These are phyloP conservation scores for Artemisia annua DNA, from an alignment of 129 eudicot genomes.

Conservation along the genomic window DNA sequence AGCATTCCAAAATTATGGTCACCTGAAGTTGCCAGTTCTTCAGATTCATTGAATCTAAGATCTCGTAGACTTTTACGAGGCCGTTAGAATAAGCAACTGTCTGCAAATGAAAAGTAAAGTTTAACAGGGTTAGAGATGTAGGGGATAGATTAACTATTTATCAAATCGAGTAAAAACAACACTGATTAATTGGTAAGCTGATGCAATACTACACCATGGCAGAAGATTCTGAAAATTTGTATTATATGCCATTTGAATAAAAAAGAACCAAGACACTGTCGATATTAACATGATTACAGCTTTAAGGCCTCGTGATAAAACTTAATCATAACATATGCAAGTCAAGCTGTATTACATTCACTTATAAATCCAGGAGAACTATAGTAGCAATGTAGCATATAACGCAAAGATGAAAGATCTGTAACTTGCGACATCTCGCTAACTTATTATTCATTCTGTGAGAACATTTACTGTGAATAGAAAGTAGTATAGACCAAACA, in stretches of 20 bases:
- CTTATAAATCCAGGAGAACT: no score
- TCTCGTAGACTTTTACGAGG: constrained; percentile 77
- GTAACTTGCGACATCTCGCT: constrained; percentile 12
- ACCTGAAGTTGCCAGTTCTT: constrained; percentile 98
- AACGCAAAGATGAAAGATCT: no score
- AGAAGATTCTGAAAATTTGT: constrained; percentile 15
- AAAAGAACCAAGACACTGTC: neutral
- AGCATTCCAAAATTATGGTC: constrained; percentile 19
- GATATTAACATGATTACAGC: neutral
- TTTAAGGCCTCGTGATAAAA: neutral
- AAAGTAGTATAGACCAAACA: no score
- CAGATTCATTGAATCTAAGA: constrained; percentile 67
- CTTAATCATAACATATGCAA: neutral
- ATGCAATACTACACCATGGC: neutral
- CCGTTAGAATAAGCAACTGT: constrained; percentile 85
- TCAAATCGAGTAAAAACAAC: neutral
- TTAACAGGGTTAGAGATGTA: neutral
- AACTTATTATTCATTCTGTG: neutral
- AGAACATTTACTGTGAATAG: no score
- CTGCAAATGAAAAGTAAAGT: constrained; percentile 31
- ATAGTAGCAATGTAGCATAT: no score
- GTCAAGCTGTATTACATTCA: neutral
- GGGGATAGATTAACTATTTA: neutral
- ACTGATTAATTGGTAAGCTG: neutral
- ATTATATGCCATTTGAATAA: neutral